These are phyloP conservation scores for Tetrahymena thermophila DNA, from an alignment of 73 alveolate genomes.

Conservation along the genomic window DNA sequence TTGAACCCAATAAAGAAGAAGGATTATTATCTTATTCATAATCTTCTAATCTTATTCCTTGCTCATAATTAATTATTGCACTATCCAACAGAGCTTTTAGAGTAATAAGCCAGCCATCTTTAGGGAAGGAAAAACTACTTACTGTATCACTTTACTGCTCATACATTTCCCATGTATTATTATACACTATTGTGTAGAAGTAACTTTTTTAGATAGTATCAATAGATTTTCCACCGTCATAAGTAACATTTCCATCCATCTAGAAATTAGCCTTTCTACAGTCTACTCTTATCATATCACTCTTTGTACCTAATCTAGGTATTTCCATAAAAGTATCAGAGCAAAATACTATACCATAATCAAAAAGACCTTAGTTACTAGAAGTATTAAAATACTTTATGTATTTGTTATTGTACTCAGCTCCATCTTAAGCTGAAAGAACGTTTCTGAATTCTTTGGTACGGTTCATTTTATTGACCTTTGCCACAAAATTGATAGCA, in stretches of 20 bases:
- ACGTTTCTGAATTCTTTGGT: background rate
- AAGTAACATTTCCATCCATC: background rate
- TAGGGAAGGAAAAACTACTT: background rate
- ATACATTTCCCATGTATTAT: background rate
- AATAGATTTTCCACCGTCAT: background rate
- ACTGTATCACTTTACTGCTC: background rate
- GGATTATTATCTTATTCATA: too few relatives aligned
- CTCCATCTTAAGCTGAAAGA: background rate
- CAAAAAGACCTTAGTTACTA: background rate
- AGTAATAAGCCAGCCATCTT: background rate
- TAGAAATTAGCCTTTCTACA: background rate
- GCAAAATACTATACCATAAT: background rate
- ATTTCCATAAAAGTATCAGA: background rate
- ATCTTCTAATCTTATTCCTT: background rate
- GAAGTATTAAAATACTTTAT: background rate
- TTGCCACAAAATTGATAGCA: background rate
- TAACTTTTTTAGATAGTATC: background rate
- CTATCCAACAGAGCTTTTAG: background rate
- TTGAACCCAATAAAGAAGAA: too few relatives aligned
- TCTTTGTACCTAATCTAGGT: background rate
- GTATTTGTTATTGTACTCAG: background rate
- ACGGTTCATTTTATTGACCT: background rate
- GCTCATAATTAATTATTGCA: background rate
- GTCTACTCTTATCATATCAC: background rate
- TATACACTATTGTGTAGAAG: background rate